A percentile compares a stretch with the other conserved stretches of the same genome.
These are phyloP conservation scores for Mortierella sp. DNA, from an alignment of 371 early-diverging fungal genomes.

Conservation along the genomic window DNA sequence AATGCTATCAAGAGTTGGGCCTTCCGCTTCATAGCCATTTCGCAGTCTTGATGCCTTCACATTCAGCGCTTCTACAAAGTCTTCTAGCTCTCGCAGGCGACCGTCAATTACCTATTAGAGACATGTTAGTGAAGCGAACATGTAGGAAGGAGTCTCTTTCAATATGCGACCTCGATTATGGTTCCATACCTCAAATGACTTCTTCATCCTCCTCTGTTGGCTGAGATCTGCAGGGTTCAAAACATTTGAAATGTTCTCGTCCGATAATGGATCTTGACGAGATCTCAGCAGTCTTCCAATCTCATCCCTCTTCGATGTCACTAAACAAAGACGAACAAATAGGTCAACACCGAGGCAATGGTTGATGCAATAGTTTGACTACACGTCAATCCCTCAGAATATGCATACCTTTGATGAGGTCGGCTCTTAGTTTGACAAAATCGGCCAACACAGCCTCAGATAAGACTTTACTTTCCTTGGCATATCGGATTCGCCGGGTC, in stretches of 20 bases:
- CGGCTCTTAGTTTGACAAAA: constrained; percentile 27
- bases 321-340: constrained; percentile 6
- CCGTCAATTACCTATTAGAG: constrained; percentile 25
- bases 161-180: too few relatives aligned
- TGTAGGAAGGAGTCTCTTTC: too few relatives aligned
- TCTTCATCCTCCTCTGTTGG: constrained; percentile 33
- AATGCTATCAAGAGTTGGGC: constrained; percentile 35
- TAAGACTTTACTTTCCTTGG: constrained; percentile 16
- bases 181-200: constrained; percentile 26
- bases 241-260: constrained; percentile 27
- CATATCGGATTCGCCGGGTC: constrained; percentile 29
- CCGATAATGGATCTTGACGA: constrained; percentile 31
- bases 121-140: neutral
- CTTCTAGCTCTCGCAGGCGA: constrained; percentile 34
- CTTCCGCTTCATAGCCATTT: constrained; percentile 22
- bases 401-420: constrained; percentile 42
- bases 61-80: constrained; percentile 29
- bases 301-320: constrained; percentile 41
- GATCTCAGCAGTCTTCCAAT: constrained; percentile 30
- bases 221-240: constrained; percentile 40
- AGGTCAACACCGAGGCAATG: neutral
- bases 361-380: neutral
- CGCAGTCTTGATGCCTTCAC: constrained; percentile 27
- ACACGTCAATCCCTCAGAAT: neutral
- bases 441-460: constrained; percentile 26